Base-by-base conservation (phyloP, 2,329 filamentous ascomycete genomes). In the Cordyceps pruinosa region DNA sequence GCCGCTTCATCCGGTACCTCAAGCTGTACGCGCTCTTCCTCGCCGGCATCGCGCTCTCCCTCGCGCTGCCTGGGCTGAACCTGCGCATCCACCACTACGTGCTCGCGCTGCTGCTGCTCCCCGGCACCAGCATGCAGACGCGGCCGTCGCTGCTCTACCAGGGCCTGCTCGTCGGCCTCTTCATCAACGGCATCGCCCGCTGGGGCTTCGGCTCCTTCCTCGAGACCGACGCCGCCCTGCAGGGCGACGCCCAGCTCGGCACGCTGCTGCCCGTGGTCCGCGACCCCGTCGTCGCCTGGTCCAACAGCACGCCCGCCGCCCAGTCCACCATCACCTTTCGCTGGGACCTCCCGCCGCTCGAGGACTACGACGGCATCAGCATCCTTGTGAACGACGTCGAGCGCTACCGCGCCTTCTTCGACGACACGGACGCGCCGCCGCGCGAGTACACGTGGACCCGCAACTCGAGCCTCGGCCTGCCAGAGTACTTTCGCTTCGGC, bases 1-100 rank as follows among this genome's bases (percentile, higher is more conserved):
- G 87, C 0, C 84, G 90, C 3, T 81, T 97, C 62, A 80, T 88
- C 30, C 82, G 80, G 39, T 93, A 92, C 66, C 81, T 97, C 6
- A 84, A 83, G 64, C 78, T 96, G 21, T 97, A 97, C 69, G 80
- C 77, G 23, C 75, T 89, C 5, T 82, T 96, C 61, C 73, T 84
- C 2, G 68, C 75, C 2, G 78, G 77, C n/a, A 82, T 97, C 35
- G 67, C 94, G 30, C 73, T 91, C 50, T 80, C 88, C 34, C 77
- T 96, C 13, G 74, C 81, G 1, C 73, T 96, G 6, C 93, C 93
- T 0, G 82, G 85, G 8, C 83, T 96, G 52, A 88, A 85, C 60
- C 79, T 99, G 50, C 86, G 94, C 34, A 91, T 99, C 57, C 94
- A 99, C 68, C 94, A 99, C 70, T 99, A 97, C 69, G 89, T 97